phyloP scores from a whole-genome alignment of 2,329 filamentous ascomycete genomes.

The Colletotrichum gloeosporioides region DNA sequence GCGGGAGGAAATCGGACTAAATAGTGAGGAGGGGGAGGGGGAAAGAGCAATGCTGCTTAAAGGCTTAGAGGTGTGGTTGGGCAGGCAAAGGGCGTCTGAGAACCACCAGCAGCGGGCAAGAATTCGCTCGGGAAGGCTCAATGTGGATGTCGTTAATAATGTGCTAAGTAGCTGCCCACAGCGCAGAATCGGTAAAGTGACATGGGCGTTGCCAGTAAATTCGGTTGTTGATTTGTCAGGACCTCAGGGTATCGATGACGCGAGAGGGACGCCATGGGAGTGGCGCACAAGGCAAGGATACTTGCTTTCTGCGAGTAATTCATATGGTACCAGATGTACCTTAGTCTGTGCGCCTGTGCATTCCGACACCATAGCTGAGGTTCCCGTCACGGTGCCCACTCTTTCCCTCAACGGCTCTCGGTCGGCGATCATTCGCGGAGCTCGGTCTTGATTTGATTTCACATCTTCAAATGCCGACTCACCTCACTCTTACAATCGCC shows the following conservation, averaged over 20 bases:
- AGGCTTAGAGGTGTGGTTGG: background rate
- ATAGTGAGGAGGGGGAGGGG: background rate
- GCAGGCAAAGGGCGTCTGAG: background rate
- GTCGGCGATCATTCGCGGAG: background rate
- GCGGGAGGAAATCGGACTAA: constrained; percentile 8
- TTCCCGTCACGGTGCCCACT: background rate
- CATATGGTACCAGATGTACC: accelerated
- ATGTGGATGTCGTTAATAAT: background rate
- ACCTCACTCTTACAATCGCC: background rate
- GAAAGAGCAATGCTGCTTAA: background rate
- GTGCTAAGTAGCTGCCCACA: background rate
- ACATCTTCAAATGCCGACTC: background rate
- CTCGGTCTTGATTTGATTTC: background rate
- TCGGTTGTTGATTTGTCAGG: constrained; percentile 12
- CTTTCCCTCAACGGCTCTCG: background rate
- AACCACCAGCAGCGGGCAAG: background rate
- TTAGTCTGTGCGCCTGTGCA: background rate
- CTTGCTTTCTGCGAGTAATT: background rate
- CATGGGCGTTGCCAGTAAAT: constrained; percentile 1
- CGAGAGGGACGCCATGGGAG: background rate
- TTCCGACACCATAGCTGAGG: background rate
- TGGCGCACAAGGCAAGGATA: background rate
- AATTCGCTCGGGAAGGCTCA: background rate
- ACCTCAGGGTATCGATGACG: constrained; percentile 12
- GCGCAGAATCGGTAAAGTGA: background rate